Evolutionary conservation across 2,329 filamentous ascomycete species (phyloP).

Genomic region (Botryosphaeria agaves): DNA sequence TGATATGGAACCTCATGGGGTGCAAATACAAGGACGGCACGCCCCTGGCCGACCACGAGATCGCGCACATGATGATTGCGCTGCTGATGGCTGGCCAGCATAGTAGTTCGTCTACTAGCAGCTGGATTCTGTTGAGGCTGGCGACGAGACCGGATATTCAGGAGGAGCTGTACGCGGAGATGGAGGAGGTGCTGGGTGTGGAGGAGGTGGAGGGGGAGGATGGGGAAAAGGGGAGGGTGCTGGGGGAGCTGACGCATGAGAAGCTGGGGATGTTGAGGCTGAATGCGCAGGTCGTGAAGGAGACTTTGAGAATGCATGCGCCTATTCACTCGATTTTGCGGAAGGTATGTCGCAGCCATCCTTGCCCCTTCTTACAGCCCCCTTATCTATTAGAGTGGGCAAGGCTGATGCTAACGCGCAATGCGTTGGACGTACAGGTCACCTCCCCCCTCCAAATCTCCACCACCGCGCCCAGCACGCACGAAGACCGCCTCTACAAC

Average conservation of each 20-base stretch:
- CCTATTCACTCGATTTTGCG: constrained; percentile 94
- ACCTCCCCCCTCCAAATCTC: too few species aligned
- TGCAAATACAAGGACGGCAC: constrained; percentile 71
- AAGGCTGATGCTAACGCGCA: too few species aligned
- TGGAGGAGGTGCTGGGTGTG: constrained; percentile 52
- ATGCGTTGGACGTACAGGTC: too few species aligned
- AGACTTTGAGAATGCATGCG: constrained; percentile 78
- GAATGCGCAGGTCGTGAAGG: constrained; percentile 73
- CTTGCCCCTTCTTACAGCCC: too few species aligned
- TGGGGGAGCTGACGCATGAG: constrained; percentile 61
- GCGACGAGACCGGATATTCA: constrained; percentile 60
- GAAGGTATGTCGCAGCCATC: constrained; percentile 63
- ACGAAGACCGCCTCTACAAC: constrained; percentile 67
- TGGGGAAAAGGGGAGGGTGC: constrained; percentile 60
- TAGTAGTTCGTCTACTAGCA: constrained; percentile 66
- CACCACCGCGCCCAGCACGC: constrained; percentile 66
- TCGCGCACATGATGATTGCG: constrained; percentile 89
- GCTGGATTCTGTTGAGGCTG: constrained; percentile 73
- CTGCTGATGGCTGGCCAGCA: constrained; percentile 86
- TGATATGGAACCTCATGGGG: constrained; percentile 83
- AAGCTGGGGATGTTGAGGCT: constrained; percentile 62
- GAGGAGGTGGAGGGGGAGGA: constrained; percentile 60
- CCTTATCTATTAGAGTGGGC: too few species aligned
- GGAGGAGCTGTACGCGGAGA: constrained; percentile 72
- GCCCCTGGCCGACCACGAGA: constrained; percentile 62